Evolutionary conservation across 208 protist species (phyloP), one percentile per base, ranked within the genome.

Genomic region (Leptomonas pyrrhocoris): DNA sequence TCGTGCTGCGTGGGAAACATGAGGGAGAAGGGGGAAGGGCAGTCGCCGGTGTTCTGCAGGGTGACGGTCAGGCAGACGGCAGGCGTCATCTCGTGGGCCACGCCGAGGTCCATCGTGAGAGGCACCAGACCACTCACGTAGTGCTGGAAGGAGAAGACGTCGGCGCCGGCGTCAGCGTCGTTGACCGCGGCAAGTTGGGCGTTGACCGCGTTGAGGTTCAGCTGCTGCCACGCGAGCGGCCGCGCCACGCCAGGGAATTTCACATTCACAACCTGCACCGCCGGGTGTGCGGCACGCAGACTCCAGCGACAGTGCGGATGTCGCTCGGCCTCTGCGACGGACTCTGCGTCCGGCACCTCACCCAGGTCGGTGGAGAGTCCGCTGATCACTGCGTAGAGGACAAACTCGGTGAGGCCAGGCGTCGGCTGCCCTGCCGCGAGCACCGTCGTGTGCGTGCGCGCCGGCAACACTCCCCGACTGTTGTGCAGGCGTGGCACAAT

Each of bases 1-100:
- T 97, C 92, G 54, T 83, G 85, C 62, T 98, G 88, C 15, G 73
- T 91, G n/a, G 95, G 95, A 46, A 95, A 81, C 77, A 81, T 85
- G 31, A 97, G 73, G 31, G 68, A 63, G 62, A 90, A 97, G n/a
- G 77, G 66, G 0, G 83, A 83, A 0, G 78, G 68, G 61, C 92
- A 90, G 57, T 76, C 80, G 19, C 91, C 88, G 18, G 79, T 82
- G 83, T 98, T 98, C 58, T 88, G 70, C 19, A 97, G 55, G 23
- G 73, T 77, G 31, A 97, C 25, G 18, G 84, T 79, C 21, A 88
- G 70, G 27, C 66, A 62, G 25, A 84, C 72, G 4, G 85, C 62
- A 27, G 50, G 36, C 46, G 79, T 43, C 18, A 60, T 31, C 12
- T 79, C 65, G 60, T 59, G 70, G 23, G 81, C 92, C 19, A 93